phyloP scores from a whole-genome alignment of 441 rosid genomes.

The Adansonia madagascariensis region DNA sequence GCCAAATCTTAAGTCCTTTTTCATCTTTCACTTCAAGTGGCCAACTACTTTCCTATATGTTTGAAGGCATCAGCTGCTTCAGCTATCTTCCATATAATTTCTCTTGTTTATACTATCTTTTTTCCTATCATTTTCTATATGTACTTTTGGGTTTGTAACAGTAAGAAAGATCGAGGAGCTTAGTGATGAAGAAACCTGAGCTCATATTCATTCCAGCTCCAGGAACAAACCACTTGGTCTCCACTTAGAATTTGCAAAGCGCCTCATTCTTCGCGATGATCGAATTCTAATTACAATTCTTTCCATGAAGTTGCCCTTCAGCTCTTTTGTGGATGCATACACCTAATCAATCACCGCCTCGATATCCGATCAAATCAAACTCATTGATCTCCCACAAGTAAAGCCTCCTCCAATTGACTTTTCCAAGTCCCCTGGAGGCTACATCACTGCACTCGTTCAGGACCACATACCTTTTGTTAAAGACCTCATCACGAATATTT shows the following conservation, averaged over 20 bases:
- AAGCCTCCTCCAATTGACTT: constrained; percentile 41
- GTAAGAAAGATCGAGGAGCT: constrained; percentile 10
- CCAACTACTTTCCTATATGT: too few species aligned
- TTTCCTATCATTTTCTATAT: too few species aligned
- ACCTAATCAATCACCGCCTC: constrained; percentile 38
- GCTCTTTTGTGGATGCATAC: constrained; percentile 33
- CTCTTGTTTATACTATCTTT: too few species aligned
- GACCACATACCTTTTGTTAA: constrained; percentile 36
- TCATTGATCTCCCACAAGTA: constrained; percentile 46
- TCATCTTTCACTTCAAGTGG: too few species aligned
- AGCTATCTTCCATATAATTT: too few species aligned
- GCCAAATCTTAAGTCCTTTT: too few species aligned
- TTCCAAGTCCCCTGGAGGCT: constrained; percentile 37
- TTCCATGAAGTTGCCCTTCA: constrained; percentile 41
- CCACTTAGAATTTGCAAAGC: constrained; percentile 51
- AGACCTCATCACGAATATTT: constrained; percentile 24
- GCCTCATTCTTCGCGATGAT: constrained; percentile 42
- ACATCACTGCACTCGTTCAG: constrained; percentile 26
- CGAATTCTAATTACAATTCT: constrained; percentile 48
- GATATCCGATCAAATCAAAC: constrained; percentile 40
- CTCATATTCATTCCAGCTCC: constrained; percentile 59
- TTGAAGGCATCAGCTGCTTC: too few species aligned
- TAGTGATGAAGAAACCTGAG: constrained; percentile 44
- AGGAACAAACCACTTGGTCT: constrained; percentile 49
- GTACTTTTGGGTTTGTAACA: neutral